A percentile compares a stretch with the other conserved stretches of the same genome.
phyloP scores from a whole-genome alignment of 495 filamentous ascomycete species.

The Letharia columbiana region DNA sequence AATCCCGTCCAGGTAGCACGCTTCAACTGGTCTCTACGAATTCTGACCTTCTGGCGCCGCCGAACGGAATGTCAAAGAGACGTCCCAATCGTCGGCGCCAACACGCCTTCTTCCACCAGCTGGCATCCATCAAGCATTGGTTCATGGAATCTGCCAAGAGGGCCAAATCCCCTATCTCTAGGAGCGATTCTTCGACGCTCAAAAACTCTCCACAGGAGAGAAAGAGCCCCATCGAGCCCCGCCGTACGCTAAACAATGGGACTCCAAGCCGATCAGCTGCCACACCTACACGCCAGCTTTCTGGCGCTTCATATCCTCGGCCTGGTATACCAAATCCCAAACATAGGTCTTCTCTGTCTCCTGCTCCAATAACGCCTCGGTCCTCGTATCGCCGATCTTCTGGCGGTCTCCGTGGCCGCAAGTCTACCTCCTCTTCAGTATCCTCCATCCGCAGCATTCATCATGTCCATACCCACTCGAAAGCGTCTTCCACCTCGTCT shows the following conservation, averaged over 20 bases:
- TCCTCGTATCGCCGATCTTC: slow-evolving; percentile 70
- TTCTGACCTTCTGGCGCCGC: slow-evolving; percentile 49
- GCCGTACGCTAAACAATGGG: slow-evolving; percentile 7
- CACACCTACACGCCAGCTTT: slow-evolving; percentile 14
- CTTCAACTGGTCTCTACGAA: slow-evolving; percentile 72
- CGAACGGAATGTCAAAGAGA: slow-evolving; percentile 47
- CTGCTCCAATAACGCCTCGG: slow-evolving; percentile 78
- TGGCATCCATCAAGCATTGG: slow-evolving; percentile 84
- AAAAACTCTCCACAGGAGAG: slow-evolving; percentile 28
- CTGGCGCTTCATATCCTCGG: slow-evolving; percentile 28
- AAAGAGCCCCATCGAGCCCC: slow-evolving; percentile 14
- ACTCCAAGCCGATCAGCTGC: slow-evolving; percentile 11
- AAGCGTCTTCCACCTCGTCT: slow-evolving; percentile 88
- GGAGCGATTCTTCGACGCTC: slow-evolving; percentile 47
- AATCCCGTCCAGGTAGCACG: slow-evolving; percentile 60
- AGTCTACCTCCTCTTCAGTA: slow-evolving; percentile 92
- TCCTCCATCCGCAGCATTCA: slow-evolving; percentile 89
- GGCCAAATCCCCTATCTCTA: slow-evolving; percentile 55
- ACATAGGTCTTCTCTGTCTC: slow-evolving; percentile 79
- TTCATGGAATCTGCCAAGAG: slow-evolving; percentile 70
- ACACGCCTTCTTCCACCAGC: slow-evolving; percentile 64
- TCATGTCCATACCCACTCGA: slow-evolving; percentile 78
- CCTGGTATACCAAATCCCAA: slow-evolving; percentile 36
- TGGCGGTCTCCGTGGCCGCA: slow-evolving; percentile 75
- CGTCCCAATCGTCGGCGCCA: slow-evolving; percentile 51